These are phyloP conservation scores for Thalassiosira ordinaria DNA, from an alignment of 352 stramenopile genomes.

Conservation along the genomic window DNA sequence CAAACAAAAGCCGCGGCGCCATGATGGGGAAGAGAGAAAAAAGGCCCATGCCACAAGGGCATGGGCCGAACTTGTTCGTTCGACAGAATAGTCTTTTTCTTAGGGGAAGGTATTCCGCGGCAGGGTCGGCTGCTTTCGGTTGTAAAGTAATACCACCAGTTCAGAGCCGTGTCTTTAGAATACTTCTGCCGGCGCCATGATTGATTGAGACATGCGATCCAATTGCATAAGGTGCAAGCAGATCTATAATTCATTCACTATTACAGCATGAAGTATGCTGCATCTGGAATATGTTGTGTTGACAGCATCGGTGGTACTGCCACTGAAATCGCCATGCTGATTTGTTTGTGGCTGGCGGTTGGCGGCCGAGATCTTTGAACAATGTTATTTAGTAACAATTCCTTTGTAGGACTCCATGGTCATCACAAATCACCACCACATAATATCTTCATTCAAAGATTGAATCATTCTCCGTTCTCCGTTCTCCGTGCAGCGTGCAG, in stretches of 20 bases:
- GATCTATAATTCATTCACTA: neutral
- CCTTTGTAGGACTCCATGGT: neutral
- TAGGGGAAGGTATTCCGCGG: neutral
- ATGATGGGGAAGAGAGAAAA: too few species aligned
- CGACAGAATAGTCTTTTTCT: neutral
- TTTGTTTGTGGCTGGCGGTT: neutral
- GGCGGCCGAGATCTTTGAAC: neutral
- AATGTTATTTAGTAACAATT: neutral
- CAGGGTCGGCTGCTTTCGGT: neutral
- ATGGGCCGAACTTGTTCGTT: too few species aligned
- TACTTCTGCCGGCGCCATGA: neutral
- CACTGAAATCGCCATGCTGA: neutral
- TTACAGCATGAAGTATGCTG: neutral
- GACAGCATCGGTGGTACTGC: neutral
- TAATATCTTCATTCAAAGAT: neutral
- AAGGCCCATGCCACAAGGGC: too few species aligned
- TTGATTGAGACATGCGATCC: neutral
- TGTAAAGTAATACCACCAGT: too few species aligned
- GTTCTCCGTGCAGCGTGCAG: too few species aligned
- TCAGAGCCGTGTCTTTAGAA: neutral
- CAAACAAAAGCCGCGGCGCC: neutral
- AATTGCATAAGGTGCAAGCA: neutral
- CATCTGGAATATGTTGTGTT: constrained; percentile 1
- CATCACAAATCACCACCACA: neutral
- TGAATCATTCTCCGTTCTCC: too few species aligned